phyloP scores from a whole-genome alignment of 139 green algal genomes.

The Picochlorum sp. region DNA sequence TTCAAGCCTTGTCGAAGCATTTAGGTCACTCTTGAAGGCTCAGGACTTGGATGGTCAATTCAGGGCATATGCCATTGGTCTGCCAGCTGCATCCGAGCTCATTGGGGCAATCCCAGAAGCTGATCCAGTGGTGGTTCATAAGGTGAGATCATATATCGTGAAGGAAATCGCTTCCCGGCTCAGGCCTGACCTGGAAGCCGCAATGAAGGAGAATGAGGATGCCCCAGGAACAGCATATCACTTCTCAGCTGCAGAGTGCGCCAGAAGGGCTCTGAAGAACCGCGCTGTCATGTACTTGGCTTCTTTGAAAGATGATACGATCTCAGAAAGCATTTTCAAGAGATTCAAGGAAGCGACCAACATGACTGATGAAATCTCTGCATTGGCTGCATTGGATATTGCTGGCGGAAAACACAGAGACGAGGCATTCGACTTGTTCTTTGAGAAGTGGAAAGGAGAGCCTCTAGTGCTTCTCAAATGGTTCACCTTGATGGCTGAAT shows the following conservation, averaged over 20 bases:
- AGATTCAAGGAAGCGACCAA: conserved; percentile 72
- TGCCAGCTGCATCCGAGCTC: conserved; percentile 66
- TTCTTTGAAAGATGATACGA: conserved; percentile 49
- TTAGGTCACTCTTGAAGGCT: conserved; percentile 45
- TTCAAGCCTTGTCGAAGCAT: conserved; percentile 46
- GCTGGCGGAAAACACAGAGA: conserved; percentile 20
- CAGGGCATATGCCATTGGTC: conserved; percentile 54
- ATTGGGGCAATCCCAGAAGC: conserved; percentile 53
- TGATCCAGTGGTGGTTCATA: conserved; percentile 63
- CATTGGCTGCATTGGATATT: conserved; percentile 59
- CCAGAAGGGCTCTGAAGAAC: conserved; percentile 75
- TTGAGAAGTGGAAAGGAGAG: conserved; percentile 77
- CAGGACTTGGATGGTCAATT: conserved; percentile 54
- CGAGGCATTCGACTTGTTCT: conserved; percentile 65
- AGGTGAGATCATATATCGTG: conserved; percentile 62
- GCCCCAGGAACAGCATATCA: conserved; percentile 47
- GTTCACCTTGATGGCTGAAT: conserved; percentile 66
- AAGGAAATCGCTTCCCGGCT: conserved; percentile 59
- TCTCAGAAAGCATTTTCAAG: conserved; percentile 48
- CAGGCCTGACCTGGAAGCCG: conserved; percentile 59
- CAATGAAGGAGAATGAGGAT: conserved; percentile 55
- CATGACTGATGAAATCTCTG: conserved; percentile 94
- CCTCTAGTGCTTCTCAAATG: conserved; percentile 89
- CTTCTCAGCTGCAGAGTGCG: conserved; percentile 49
- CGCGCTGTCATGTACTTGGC: conserved; percentile 65